Conservation (phyloP, 129 eudicot genomes). For the Chrysanthemum seticuspe region DNA sequence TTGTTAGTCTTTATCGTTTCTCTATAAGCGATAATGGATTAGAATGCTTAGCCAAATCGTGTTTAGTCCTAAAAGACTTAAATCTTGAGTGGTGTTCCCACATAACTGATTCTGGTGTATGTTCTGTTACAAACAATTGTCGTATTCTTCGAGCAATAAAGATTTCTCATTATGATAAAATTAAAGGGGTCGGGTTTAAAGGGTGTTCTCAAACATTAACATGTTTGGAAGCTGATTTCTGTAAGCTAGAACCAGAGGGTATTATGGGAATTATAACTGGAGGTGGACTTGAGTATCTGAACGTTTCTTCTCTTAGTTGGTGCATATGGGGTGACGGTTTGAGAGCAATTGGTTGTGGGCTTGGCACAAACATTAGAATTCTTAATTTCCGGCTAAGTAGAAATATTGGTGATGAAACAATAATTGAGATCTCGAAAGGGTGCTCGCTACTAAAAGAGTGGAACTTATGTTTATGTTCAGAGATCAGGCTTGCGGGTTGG, state of each 20-base stretch:
- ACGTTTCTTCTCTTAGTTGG: conserved; percentile 59
- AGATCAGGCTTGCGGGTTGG: conserved; percentile 60
- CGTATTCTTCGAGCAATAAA: too few species aligned
- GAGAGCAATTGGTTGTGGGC: conserved; percentile 48
- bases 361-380: conserved; percentile 42
- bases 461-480: conserved; percentile 79
- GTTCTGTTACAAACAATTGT: too few species aligned
- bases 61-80: too few species aligned
- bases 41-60: too few species aligned
- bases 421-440: conserved; percentile 57
- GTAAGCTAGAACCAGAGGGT: conserved; percentile 76
- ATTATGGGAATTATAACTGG: conserved; percentile 52
- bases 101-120: too few species aligned
- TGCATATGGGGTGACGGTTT: conserved; percentile 55
- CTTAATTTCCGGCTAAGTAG: conserved; percentile 62
- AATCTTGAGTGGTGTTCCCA: too few species aligned
- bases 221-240: conserved; percentile 77
- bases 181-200: too few species aligned
- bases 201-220: conserved; percentile 58
- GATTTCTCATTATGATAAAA: too few species aligned
- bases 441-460: conserved; percentile 75
- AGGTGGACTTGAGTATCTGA: conserved; percentile 78
- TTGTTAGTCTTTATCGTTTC: too few species aligned
- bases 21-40: too few species aligned
- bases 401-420: conserved; percentile 44